Conservation (phyloP, 1,284 basidiomycete genomes). For the Ustilago loliicola region DNA sequence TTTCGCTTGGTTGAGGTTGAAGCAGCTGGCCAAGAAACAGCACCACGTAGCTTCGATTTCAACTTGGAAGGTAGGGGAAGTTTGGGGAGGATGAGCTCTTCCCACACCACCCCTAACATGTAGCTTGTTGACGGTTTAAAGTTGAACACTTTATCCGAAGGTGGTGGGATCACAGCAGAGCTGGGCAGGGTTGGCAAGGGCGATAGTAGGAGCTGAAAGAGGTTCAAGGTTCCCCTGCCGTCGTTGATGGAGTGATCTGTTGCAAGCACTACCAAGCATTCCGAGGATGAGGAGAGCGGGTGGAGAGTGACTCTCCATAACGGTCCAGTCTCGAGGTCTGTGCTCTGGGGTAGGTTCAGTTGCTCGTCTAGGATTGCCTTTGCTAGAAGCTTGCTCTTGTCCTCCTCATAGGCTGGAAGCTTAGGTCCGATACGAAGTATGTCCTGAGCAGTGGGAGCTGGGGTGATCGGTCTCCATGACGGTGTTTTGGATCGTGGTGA, state of each 20-base stretch:
- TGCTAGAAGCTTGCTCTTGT: not conserved
- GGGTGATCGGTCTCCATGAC: constrained; percentile 9
- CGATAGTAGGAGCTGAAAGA: constrained; percentile 22
- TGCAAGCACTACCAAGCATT: constrained; percentile 17
- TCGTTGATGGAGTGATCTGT: constrained; percentile 46
- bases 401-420: not conserved
- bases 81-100: constrained; percentile 29
- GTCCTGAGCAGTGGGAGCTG: constrained; percentile 15
- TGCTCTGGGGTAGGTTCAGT: not conserved
- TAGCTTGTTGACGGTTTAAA: constrained; percentile 26
- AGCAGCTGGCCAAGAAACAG: constrained; percentile 24
- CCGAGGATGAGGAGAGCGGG: not conserved
- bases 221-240: constrained; percentile 32
- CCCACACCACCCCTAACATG: constrained; percentile 19
- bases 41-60: constrained; percentile 10
- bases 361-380: constrained; percentile 8
- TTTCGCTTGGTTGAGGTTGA: not conserved
- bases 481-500: constrained; percentile 16
- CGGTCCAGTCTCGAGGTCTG: constrained; percentile 11
- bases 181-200: not conserved
- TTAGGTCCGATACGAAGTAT: constrained; percentile 14
- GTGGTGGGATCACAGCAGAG: constrained; percentile 10
- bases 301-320: constrained; percentile 25
- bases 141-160: constrained; percentile 34
- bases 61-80: constrained; percentile 18